phyloP scores from a whole-genome alignment of 805 yeast genomes.

The Metschnikowia picachoensis region DNA sequence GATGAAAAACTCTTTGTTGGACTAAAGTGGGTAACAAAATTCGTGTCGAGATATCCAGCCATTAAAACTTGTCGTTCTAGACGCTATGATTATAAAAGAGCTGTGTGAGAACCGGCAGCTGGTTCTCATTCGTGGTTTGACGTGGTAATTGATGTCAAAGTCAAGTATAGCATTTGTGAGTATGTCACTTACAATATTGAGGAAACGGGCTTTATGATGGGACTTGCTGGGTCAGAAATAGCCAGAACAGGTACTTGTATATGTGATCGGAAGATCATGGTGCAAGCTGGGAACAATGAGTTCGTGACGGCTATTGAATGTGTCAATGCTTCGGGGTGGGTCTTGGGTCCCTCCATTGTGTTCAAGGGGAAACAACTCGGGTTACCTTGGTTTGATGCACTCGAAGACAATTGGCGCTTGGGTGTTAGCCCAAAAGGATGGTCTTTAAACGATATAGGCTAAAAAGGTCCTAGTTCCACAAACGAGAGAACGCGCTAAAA shows the following conservation, averaged over 20 bases:
- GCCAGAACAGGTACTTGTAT: too few relatives aligned
- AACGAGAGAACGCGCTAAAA: too few relatives aligned
- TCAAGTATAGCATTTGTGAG: background rate
- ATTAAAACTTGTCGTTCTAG: background rate
- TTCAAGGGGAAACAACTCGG: background rate
- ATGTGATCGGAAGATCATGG: too few relatives aligned
- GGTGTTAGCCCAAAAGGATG: too few relatives aligned
- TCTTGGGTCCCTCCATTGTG: background rate
- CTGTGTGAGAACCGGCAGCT: background rate
- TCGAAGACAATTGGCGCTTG: too few relatives aligned
- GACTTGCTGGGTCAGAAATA: too few relatives aligned
- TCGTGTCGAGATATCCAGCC: background rate
- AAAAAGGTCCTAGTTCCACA: too few relatives aligned
- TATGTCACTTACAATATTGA: background rate
- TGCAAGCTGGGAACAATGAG: too few relatives aligned
- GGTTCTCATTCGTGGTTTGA: background rate
- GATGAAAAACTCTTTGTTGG: too few relatives aligned
- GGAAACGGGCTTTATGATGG: background rate
- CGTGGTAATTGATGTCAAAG: background rate
- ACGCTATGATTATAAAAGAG: background rate
- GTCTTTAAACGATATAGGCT: too few relatives aligned
- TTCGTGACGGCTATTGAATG: background rate
- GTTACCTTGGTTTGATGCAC: too few relatives aligned
- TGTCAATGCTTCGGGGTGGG: background rate
- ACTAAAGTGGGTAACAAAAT: background rate